Conservation (phyloP, 805 yeast genomes). For the Starmerella gropengiesseri region DNA sequence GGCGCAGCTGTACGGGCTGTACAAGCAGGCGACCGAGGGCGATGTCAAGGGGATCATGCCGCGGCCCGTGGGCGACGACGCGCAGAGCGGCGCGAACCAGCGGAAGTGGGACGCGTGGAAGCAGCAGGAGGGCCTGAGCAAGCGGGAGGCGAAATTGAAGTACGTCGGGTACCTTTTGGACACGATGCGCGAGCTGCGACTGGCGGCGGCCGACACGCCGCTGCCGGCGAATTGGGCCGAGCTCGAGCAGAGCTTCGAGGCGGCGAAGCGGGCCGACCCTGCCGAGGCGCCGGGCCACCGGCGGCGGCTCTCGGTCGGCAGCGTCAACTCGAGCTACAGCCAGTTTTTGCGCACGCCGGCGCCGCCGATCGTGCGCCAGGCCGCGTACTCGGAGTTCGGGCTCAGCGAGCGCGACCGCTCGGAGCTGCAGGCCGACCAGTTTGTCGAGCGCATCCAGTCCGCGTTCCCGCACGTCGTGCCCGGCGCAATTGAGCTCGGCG, state of each 20-base stretch:
- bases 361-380: slow-evolving; percentile 6
- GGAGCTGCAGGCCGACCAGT: slow-evolving; percentile 19
- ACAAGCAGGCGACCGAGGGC: slow-evolving; percentile 86
- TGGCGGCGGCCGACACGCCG: slow-evolving; percentile 45
- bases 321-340: slow-evolving; percentile 22
- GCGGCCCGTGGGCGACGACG: slow-evolving; percentile 48
- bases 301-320: slow-evolving; percentile 19
- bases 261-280: slow-evolving; percentile 11
- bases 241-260: slow-evolving; percentile 60
- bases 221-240: slow-evolving; percentile 46
- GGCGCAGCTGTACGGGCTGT: slow-evolving; percentile 54
- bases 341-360: slow-evolving; percentile 23
- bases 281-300: slow-evolving; percentile 7
- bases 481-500: slow-evolving; percentile 12
- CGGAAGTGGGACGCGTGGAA: slow-evolving; percentile 83
- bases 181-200: slow-evolving; percentile 39
- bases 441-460: slow-evolving; percentile 16
- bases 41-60: slow-evolving; percentile 59
- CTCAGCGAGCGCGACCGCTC: slow-evolving; percentile 22
- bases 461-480: slow-evolving; percentile 19
- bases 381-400: slow-evolving; percentile 24
- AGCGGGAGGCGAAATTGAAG: slow-evolving; percentile 60
- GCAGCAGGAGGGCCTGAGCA: slow-evolving; percentile 52
- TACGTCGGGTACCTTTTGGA: slow-evolving; percentile 60
- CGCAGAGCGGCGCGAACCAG: slow-evolving; percentile 56